Evolutionary conservation across 768 basidiomycete genomes (phyloP).

Genomic region (Calvatia gigantea): DNA sequence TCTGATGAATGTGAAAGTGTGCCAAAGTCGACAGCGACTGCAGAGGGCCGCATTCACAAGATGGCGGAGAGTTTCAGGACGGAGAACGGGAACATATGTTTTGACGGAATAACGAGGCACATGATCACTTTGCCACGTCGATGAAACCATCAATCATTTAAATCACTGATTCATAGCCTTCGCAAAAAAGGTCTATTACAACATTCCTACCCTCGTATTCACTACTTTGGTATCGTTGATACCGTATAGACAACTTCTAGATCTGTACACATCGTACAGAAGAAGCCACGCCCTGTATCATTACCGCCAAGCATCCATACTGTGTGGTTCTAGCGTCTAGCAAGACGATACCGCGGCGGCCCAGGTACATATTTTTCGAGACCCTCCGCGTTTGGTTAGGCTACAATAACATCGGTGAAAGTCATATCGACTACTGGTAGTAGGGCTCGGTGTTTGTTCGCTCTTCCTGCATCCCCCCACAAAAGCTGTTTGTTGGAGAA

Average conservation of each 20-base stretch:
- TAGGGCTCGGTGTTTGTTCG: too few species aligned
- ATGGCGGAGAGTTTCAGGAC: conserved; percentile 8
- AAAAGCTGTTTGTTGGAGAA: too few species aligned
- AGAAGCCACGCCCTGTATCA: too few species aligned
- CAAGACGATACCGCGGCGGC: too few species aligned
- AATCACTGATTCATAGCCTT: background rate
- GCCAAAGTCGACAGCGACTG: conserved; percentile 71
- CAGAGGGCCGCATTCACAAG: conserved; percentile 55
- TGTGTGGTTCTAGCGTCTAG: too few species aligned
- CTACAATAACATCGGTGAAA: too few species aligned
- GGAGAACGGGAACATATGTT: background rate
- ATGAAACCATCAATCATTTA: background rate
- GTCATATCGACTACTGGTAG: too few species aligned
- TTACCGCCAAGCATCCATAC: too few species aligned
- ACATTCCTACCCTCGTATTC: conserved; percentile 6
- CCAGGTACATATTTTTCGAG: too few species aligned
- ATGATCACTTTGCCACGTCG: conserved; percentile 10
- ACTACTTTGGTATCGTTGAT: conserved; percentile 22
- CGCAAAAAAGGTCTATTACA: background rate
- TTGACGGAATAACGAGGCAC: background rate
- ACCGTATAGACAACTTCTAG: conserved; percentile 14
- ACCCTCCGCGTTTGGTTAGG: too few species aligned
- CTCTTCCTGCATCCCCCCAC: too few species aligned
- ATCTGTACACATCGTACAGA: too few species aligned
- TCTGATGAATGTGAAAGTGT: conserved; percentile 49